Conservation (phyloP, 208 protist species). For the Lotmaria passim region DNA sequence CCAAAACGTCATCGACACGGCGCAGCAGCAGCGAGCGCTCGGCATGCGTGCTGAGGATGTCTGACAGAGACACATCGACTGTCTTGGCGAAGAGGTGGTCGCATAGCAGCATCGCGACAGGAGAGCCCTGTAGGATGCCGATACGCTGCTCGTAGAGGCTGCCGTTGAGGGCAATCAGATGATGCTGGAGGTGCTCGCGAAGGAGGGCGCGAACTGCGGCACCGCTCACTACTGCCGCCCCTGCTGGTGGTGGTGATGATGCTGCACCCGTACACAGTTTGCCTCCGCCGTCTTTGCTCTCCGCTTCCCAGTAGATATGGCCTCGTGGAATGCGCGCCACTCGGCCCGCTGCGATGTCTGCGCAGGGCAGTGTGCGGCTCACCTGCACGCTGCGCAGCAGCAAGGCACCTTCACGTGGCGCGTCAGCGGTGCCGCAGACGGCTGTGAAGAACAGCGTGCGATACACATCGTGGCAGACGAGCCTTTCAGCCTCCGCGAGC, state of each 20-base stretch:
- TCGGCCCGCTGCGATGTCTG: slow-evolving; percentile 23
- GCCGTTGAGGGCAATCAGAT: slow-evolving; percentile 50
- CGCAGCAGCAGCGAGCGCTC: slow-evolving; percentile 64
- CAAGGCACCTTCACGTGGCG: not conserved
- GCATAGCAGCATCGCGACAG: slow-evolving; percentile 81
- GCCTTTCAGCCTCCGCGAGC: slow-evolving; percentile 31
- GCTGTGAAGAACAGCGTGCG: slow-evolving; percentile 35
- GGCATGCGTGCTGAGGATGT: slow-evolving; percentile 37
- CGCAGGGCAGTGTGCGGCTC: slow-evolving; percentile 29
- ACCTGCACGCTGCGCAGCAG: slow-evolving; percentile 28
- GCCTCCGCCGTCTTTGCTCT: slow-evolving; percentile 8
- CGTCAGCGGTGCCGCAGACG: not conserved
- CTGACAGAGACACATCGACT: slow-evolving; percentile 34
- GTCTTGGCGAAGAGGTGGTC: slow-evolving; percentile 50
- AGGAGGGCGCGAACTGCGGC: slow-evolving; percentile 44
- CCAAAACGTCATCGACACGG: slow-evolving; percentile 80
- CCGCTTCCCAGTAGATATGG: slow-evolving; percentile 48
- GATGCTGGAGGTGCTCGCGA: slow-evolving; percentile 44
- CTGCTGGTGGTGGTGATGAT: too few species aligned
- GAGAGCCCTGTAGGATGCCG: slow-evolving; percentile 77
- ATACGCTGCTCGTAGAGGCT: slow-evolving; percentile 49
- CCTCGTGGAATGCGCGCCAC: slow-evolving; percentile 48
- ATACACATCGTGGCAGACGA: slow-evolving; percentile 62
- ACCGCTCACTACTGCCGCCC: slow-evolving; percentile 18
- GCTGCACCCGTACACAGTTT: not conserved